These are phyloP conservation scores for Venturia carpophila DNA, from an alignment of 2,329 filamentous ascomycete genomes.

Conservation along the genomic window DNA sequence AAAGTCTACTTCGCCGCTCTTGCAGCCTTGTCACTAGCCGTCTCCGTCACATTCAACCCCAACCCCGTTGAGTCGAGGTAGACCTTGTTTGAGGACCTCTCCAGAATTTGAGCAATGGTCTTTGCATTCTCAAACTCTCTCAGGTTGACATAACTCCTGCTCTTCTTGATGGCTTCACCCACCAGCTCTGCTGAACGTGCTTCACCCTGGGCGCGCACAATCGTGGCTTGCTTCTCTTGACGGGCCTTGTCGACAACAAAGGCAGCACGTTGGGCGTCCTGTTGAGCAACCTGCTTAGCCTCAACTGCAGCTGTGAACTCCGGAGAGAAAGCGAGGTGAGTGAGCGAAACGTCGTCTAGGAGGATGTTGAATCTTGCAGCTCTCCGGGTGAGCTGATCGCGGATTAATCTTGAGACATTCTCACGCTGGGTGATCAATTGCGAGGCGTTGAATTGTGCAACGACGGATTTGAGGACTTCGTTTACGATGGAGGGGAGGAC, in stretches of 20 bases:
- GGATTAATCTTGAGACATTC: conserved; percentile 82
- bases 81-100: conserved; percentile 88
- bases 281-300: conserved; percentile 64
- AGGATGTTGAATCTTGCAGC: conserved; percentile 96
- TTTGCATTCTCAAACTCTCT: conserved; percentile 97
- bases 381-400: conserved; percentile 84
- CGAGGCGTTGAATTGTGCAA: conserved; percentile 96
- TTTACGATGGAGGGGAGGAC: conserved; percentile 98
- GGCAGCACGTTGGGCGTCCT: conserved; percentile 93
- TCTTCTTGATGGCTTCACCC: conserved; percentile 99
- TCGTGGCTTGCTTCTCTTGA: conserved; percentile 98
- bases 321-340: conserved; percentile 63
- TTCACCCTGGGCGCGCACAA: conserved; percentile 98
- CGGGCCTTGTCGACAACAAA: conserved; percentile 98
- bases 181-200: conserved; percentile 96
- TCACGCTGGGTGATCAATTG: conserved; percentile 99
- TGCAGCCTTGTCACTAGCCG: conserved; percentile 32
- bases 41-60: conserved; percentile 70
- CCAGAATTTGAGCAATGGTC: conserved; percentile 76
- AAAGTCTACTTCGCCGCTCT: conserved; percentile 6
- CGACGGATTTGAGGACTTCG: conserved; percentile 97
- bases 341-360: conserved; percentile 93
- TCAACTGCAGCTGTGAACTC: conserved; percentile 63
- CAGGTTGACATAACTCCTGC: conserved; percentile 88
- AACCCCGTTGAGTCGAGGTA: conserved; percentile 87